Evolutionary conservation across 257 asterid genomes (phyloP).

Genomic region (Nicotiana noctiflora): DNA sequence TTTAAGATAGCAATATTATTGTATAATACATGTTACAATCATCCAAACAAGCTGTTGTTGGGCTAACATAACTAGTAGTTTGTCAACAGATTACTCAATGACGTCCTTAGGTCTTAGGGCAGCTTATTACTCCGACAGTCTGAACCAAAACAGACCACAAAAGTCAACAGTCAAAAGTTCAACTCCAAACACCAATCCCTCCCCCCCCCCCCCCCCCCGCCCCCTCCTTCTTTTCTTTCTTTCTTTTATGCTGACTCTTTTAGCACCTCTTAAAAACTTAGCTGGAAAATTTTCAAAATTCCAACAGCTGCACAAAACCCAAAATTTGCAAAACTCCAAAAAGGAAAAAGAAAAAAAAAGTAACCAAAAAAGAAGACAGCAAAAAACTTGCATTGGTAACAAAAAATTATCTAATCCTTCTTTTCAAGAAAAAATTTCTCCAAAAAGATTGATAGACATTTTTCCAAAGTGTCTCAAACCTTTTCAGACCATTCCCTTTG

Average conservation of each 20-base stretch:
- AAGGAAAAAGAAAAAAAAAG: neutral
- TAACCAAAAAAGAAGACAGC: neutral
- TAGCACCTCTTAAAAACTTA: neutral
- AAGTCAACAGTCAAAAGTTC: neutral
- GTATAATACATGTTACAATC: no score
- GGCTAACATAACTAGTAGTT: no score
- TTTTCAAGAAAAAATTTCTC: neutral
- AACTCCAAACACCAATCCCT: neutral
- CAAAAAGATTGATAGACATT: neutral
- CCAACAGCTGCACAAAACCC: neutral
- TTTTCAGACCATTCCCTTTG: neutral
- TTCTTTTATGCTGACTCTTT: neutral
- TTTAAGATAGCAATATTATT: no score
- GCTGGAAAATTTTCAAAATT: neutral
- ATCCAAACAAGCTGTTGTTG: no score
- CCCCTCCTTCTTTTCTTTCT: no score
- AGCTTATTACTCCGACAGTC: neutral
- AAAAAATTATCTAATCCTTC: neutral
- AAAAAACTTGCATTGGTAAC: neutral
- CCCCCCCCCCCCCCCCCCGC: no score
- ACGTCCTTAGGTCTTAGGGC: neutral
- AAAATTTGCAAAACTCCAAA: neutral
- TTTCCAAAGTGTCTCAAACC: conserved; percentile 1
- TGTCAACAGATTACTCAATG: neutral
- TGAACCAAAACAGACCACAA: neutral